Evolutionary conservation across 2,329 filamentous ascomycete genomes (phyloP).

Genomic region (Epichloe sp.): DNA sequence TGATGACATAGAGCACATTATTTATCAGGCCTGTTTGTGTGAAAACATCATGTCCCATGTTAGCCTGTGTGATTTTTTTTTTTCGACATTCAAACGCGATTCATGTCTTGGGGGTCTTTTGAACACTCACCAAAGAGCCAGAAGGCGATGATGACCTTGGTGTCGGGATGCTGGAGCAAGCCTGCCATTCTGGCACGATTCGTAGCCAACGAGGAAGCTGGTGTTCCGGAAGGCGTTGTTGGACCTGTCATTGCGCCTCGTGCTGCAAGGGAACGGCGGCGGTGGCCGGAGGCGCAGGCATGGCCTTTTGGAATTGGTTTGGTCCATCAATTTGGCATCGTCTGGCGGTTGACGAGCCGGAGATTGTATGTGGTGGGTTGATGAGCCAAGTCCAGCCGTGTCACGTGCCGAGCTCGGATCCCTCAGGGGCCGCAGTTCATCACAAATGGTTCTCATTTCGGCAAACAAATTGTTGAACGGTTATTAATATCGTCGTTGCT

Average conservation of each 20-base stretch:
- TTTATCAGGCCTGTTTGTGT: slow-evolving; percentile 49
- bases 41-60: neutral
- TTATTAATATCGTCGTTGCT: too few relatives aligned
- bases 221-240: slow-evolving; percentile 35
- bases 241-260: slow-evolving; percentile 19
- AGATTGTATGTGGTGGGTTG: too few relatives aligned
- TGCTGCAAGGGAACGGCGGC: neutral
- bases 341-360: neutral
- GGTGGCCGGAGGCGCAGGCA: neutral
- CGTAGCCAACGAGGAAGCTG: slow-evolving; percentile 57
- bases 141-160: slow-evolving; percentile 65
- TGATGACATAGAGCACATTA: slow-evolving; percentile 95
- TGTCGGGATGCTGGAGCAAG: slow-evolving; percentile 54
- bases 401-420: neutral
- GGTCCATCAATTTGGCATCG: neutral
- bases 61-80: neutral
- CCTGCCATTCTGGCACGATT: slow-evolving; percentile 53
- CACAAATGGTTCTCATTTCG: too few relatives aligned
- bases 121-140: slow-evolving; percentile 71
- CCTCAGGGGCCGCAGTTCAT: too few relatives aligned
- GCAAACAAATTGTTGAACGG: too few relatives aligned
- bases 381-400: neutral
- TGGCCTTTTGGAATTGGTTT: neutral
- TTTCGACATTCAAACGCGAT: neutral
- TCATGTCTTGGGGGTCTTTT: neutral